These are phyloP conservation scores for Suillus ampliporus DNA, from an alignment of 768 basidiomycete genomes.

Conservation along the genomic window DNA sequence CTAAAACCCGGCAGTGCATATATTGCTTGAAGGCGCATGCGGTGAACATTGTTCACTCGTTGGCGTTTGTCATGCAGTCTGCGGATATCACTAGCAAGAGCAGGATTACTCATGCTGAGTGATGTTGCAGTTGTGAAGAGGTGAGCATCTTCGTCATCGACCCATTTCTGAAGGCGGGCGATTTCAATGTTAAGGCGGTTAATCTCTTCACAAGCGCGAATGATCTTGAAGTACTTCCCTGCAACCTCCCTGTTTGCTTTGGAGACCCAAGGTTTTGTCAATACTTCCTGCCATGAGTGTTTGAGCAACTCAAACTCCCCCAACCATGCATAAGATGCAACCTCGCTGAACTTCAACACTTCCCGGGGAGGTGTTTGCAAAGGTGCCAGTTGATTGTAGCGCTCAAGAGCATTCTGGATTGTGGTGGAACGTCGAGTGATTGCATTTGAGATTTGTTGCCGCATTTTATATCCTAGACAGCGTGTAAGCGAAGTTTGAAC, in stretches of 20 bases:
- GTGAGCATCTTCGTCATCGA: slow-evolving; percentile 4
- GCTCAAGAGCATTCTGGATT: slow-evolving; percentile 35
- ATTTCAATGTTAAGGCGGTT: slow-evolving; percentile 39
- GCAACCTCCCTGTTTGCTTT: slow-evolving; percentile 42
- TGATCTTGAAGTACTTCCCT: slow-evolving; percentile 36
- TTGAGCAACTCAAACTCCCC: slow-evolving; percentile 41
- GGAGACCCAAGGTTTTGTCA: slow-evolving; percentile 34
- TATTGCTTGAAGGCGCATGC: too few relatives aligned
- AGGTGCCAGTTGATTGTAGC: slow-evolving; percentile 37
- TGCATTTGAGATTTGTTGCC: slow-evolving; percentile 40
- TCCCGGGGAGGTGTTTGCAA: slow-evolving; percentile 21
- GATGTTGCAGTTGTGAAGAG: not conserved
- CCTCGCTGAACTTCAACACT: slow-evolving; percentile 25
- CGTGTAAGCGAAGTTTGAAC: not conserved
- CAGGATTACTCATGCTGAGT: not conserved
- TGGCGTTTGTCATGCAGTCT: not conserved
- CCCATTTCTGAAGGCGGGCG: slow-evolving; percentile 15
- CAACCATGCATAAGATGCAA: slow-evolving; percentile 25
- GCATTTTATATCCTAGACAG: slow-evolving; percentile 39
- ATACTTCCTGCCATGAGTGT: slow-evolving; percentile 37
- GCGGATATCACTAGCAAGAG: slow-evolving; percentile 1
- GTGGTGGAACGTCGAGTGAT: slow-evolving; percentile 37
- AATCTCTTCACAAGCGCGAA: slow-evolving; percentile 40
- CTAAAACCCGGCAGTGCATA: too few relatives aligned
- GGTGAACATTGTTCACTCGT: slow-evolving; percentile 9